Conservation (phyloP, 129 eudicot species). For the Solidago caesia region DNA sequence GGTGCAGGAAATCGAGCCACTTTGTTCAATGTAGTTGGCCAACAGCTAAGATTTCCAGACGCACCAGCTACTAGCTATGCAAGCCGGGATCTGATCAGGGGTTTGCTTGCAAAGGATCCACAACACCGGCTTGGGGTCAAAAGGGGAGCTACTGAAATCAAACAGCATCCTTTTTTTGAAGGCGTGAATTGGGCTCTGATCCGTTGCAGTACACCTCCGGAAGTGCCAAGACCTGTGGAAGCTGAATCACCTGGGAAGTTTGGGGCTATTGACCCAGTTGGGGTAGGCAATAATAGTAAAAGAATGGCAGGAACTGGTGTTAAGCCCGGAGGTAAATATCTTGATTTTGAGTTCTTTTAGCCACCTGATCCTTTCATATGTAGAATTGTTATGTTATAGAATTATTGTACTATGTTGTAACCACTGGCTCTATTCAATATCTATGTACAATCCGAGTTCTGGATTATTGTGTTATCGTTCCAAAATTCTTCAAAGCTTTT, state of each 20-base stretch:
- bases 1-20: slow-evolving; percentile 89
- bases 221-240: slow-evolving; percentile 66
- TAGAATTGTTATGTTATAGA: slow-evolving; percentile 32
- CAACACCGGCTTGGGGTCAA: slow-evolving; percentile 73
- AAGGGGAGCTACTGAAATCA: slow-evolving; percentile 83
- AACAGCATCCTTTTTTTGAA: slow-evolving; percentile 86
- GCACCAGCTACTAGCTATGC: slow-evolving; percentile 76
- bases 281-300: slow-evolving; percentile 50
- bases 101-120: slow-evolving; percentile 81
- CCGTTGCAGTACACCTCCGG: slow-evolving; percentile 84
- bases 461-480: slow-evolving; percentile 14
- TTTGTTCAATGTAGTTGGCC: slow-evolving; percentile 77
- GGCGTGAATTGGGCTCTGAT: slow-evolving; percentile 94
- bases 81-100: slow-evolving; percentile 64
- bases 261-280: slow-evolving; percentile 39
- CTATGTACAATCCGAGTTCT: slow-evolving; percentile 24
- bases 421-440: slow-evolving; percentile 33
- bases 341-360: slow-evolving; percentile 90
- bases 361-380: slow-evolving; percentile 13
- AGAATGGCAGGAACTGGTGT: slow-evolving; percentile 55
- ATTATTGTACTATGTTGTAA: slow-evolving; percentile 39
- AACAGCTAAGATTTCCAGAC: slow-evolving; percentile 71
- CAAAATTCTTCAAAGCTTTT: background rate
- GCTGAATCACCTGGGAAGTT: slow-evolving; percentile 39
- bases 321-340: slow-evolving; percentile 73